Base-by-base conservation (phyloP, 345 rosid species). In the Moricandia arvensis region DNA sequence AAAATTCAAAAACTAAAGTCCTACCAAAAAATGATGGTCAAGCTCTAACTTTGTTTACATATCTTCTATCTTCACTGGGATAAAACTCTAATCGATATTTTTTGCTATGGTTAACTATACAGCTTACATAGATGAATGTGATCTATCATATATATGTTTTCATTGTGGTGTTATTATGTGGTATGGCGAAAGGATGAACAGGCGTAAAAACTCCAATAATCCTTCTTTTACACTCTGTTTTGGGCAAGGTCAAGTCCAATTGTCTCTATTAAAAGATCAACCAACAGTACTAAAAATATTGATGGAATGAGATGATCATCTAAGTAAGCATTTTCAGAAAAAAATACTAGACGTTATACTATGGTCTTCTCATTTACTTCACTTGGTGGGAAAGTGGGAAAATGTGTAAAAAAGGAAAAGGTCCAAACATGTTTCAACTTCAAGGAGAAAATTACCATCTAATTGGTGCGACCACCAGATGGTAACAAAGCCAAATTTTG, bases 381-480 rank as follows among this genome's bases (percentile, higher is more conserved):
- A 1, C 49, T 43, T 43, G 49, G 49, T 12, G 49, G 49, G 16
- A 43, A 13, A 13, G 16, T 43, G 4, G 4, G 49, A 43, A 43
- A 43, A 43, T 43, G 16, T 12, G 16, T 43, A 47, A 47, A 47
- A 47, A 49, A 15, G 86, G 99, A 8, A 3, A 9, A 2, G 6
- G 59, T 9, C 59, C 59, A 8, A 11, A 53, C 11, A 53, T 53
- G 27, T 17, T 53, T 51, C 58, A 53, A 7, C 1, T 27, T 0
- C 17, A 58, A 5, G 62, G 62, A 12, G 16, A 5, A 27, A 58
- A 26, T 0, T 58, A 58, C 12, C 17, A 58, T 12, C 7, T 27
- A 6, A 5, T 58, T 9, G 62, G 4, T 4, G 2, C 11, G 1
- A 12, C 61, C 34, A 0, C 0, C 4, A 2, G 4, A 26, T 5